A percentile compares a stretch with the other conserved stretches of the same genome.
Evolutionary conservation across 345 rosid genomes (phyloP).

Genomic region (Citrus glauca): DNA sequence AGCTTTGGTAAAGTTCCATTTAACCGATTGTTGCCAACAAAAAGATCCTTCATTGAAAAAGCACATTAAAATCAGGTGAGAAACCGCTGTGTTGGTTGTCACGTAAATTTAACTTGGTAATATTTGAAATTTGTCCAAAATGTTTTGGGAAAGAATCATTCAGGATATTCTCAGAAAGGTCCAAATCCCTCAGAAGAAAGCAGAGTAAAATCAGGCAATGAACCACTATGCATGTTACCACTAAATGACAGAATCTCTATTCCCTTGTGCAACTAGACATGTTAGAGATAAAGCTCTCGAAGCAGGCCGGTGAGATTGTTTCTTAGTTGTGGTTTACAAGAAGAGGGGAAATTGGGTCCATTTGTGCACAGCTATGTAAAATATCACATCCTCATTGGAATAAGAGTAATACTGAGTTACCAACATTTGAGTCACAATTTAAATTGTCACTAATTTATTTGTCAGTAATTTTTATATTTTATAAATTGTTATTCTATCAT

Average conservation of each 20-base stretch:
- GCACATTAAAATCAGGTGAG: background rate
- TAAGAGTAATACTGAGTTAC: too few species aligned
- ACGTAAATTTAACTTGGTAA: background rate
- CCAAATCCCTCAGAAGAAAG: conserved; percentile 1
- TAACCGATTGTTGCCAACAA: background rate
- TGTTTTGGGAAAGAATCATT: conserved; percentile 6
- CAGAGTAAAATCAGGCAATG: background rate
- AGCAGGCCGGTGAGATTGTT: conserved; percentile 1
- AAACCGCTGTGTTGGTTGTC: background rate
- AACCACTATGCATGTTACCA: conserved; percentile 10
- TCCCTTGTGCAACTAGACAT: background rate
- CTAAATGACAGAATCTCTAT: conserved; percentile 11
- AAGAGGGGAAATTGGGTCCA: too few species aligned
- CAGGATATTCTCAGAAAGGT: conserved; percentile 4
- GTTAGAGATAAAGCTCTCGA: background rate
- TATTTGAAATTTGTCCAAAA: background rate
- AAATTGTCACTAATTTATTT: too few species aligned
- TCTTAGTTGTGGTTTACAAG: too few species aligned
- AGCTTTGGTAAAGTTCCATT: background rate
- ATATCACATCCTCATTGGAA: too few species aligned
- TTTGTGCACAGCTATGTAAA: too few species aligned
- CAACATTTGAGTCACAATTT: too few species aligned
- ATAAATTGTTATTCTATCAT: too few species aligned
- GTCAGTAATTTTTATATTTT: too few species aligned
- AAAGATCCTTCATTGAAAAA: background rate